Conservation (phyloP, 306 rosid genomes). For the Cucumis melo region DNA sequence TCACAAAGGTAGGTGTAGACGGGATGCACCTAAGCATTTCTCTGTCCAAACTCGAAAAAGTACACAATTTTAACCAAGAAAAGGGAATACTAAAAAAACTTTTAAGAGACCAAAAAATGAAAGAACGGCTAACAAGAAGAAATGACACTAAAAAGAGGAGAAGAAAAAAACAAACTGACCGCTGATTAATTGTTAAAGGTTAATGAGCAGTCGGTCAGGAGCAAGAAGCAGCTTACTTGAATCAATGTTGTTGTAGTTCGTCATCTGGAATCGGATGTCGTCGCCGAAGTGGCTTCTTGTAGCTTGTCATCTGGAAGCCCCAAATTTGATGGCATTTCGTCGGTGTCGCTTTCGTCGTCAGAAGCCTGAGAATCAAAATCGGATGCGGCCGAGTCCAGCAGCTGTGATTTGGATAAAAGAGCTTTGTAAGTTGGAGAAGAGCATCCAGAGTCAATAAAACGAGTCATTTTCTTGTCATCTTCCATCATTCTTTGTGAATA, state of each 20-base stretch:
- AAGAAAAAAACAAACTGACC: slow-evolving; percentile 1
- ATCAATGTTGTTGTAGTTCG: background rate
- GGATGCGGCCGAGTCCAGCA: background rate
- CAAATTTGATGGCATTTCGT: background rate
- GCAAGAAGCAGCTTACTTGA: background rate
- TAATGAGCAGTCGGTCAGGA: background rate
- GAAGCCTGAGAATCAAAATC: background rate
- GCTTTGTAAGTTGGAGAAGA: slow-evolving; percentile 16
- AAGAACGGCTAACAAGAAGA: background rate
- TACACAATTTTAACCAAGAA: background rate
- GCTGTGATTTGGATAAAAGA: background rate
- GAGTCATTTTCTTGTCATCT: slow-evolving; percentile 37
- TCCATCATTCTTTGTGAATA: slow-evolving; percentile 45
- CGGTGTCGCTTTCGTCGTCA: background rate
- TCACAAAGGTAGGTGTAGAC: too few species aligned
- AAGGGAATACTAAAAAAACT: background rate
- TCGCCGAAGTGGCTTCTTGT: background rate
- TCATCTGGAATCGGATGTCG: background rate
- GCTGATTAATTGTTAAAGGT: background rate
- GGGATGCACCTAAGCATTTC: too few species aligned
- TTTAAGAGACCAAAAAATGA: background rate
- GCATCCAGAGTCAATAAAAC: slow-evolving; percentile 17
- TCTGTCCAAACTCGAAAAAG: too few species aligned
- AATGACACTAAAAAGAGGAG: background rate
- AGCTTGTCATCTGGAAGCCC: background rate